Conservation (phyloP, 208 protist species). For the Blastocrithidia nonstop region DNA sequence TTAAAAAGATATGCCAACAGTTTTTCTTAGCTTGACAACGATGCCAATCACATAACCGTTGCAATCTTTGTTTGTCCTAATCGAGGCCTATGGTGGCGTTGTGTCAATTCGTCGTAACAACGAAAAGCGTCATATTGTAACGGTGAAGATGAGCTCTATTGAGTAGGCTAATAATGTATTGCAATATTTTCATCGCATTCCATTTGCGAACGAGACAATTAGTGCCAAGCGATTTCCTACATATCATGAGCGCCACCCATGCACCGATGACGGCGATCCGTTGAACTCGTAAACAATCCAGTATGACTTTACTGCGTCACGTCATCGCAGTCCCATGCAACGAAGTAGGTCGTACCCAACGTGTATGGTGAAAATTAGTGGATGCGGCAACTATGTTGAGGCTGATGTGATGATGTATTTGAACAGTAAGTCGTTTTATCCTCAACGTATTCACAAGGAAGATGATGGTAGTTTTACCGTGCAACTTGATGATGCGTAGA, state of each 20-base stretch:
- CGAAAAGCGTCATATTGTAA: slow-evolving; percentile 77
- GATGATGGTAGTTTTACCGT: slow-evolving; percentile 66
- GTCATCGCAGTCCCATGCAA: slow-evolving; percentile 75
- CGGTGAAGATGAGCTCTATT: slow-evolving; percentile 68
- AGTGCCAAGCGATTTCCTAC: slow-evolving; percentile 75
- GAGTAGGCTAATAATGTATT: slow-evolving; percentile 64
- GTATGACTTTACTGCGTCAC: slow-evolving; percentile 79
- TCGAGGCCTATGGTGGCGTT: slow-evolving; percentile 76
- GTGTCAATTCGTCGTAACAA: slow-evolving; percentile 78
- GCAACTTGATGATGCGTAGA: slow-evolving; percentile 38
- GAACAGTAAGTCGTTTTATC: slow-evolving; percentile 51
- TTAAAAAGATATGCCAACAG: slow-evolving; percentile 31
- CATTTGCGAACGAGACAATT: slow-evolving; percentile 50
- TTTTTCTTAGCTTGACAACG: slow-evolving; percentile 65
- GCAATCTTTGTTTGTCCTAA: slow-evolving; percentile 64
- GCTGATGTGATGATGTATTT: slow-evolving; percentile 77
- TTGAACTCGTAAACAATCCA: slow-evolving; percentile 48
- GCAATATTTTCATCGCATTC: slow-evolving; percentile 56
- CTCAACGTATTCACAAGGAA: slow-evolving; percentile 52
- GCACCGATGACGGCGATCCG: slow-evolving; percentile 73
- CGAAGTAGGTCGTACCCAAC: slow-evolving; percentile 58
- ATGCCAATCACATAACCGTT: slow-evolving; percentile 64
- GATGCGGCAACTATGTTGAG: slow-evolving; percentile 53
- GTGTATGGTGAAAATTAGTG: slow-evolving; percentile 62
- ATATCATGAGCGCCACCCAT: slow-evolving; percentile 73